Base-by-base conservation (phyloP, 192 early-diverging fungal genomes). In the Spizellomyces punctatus region DNA sequence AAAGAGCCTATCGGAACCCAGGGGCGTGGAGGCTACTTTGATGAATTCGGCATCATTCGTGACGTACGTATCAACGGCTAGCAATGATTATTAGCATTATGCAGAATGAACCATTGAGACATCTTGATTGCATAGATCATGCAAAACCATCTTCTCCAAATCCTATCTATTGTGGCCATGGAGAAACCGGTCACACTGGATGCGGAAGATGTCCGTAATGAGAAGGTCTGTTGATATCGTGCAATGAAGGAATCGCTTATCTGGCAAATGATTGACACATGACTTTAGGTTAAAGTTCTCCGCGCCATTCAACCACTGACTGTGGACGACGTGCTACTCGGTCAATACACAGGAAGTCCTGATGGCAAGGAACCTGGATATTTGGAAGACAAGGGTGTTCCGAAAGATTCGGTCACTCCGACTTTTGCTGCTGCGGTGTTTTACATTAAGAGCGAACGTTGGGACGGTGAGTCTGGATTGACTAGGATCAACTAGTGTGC, bases 21-120 rank as follows among this genome's bases (percentile, higher is more conserved):
- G 79, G 96, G 96, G 22, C 91, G 96, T 54, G 96, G 96, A 59
- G 96, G 96, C 0, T 98, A 98, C 85, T 97, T 99, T 90, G 95
- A 99, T 76, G 95, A 96, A 82, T 97, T 96, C 85, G 96, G 96
- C 27, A 96, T 98, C 55, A 95, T 98, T 72, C 93, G 96, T 66
- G 96, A 98, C 74, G 96, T 98, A 54, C 90, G 74, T 52, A 9
- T 74, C 9, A 7, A 19, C 22, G 6, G 54, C 17, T 19, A 62
- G n/a, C 19, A 4, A 16, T 27, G 60, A 0, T 41, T 46, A 6
- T 48, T 17, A 10, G 8, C 5, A 36, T 4, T 78, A 21, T 70
- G 6, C 44, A 71, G 41, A 4, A 16, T 19, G 36, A 62, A 6
- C 0, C n/a, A n/a, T 7, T 22, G 54, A 36, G 27, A 36, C 27